phyloP scores from a whole-genome alignment of 768 basidiomycete species.

The Podaxis rugospora region DNA sequence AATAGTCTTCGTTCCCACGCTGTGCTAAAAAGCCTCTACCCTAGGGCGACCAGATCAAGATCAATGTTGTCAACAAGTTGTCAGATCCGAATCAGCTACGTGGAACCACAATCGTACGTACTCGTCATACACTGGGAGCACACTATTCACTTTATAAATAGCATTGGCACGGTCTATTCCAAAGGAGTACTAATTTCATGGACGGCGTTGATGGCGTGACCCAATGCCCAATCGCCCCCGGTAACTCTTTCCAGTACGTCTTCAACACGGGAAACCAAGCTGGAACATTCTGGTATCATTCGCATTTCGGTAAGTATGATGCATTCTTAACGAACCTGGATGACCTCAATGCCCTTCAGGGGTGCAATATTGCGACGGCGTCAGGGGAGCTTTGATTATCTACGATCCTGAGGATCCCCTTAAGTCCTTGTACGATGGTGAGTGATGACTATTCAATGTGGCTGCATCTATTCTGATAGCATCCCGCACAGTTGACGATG shows the following conservation, averaged over 20 bases:
- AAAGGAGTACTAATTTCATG: constrained; percentile 29
- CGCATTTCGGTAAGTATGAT: constrained; percentile 12
- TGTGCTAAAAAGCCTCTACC: neutral
- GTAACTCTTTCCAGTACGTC: constrained; percentile 34
- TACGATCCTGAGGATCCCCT: constrained; percentile 23
- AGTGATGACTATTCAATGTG: neutral
- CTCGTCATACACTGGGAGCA: neutral
- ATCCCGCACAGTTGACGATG: constrained; percentile 25
- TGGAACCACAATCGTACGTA: constrained; percentile 43
- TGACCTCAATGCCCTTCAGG: constrained; percentile 6
- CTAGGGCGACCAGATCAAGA: constrained; percentile 32
- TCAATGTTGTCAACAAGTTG: constrained; percentile 46
- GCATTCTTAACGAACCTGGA: neutral
- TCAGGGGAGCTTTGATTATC: constrained; percentile 37
- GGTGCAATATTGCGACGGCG: constrained; percentile 44
- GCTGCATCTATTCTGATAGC: neutral
- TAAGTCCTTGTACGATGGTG: constrained; percentile 14
- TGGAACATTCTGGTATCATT: constrained; percentile 40
- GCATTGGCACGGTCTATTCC: constrained; percentile 44
- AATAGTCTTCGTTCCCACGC: too few relatives aligned
- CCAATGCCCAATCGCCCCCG: constrained; percentile 38
- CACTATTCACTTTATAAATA: constrained; percentile 14
- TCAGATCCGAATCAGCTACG: constrained; percentile 43
- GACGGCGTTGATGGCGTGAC: constrained; percentile 36
- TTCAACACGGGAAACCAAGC: constrained; percentile 29